Evolutionary conservation across 2,329 filamentous ascomycete genomes (phyloP), one percentile per base, ranked within the genome.

Genomic region (Leptographium procerum): DNA sequence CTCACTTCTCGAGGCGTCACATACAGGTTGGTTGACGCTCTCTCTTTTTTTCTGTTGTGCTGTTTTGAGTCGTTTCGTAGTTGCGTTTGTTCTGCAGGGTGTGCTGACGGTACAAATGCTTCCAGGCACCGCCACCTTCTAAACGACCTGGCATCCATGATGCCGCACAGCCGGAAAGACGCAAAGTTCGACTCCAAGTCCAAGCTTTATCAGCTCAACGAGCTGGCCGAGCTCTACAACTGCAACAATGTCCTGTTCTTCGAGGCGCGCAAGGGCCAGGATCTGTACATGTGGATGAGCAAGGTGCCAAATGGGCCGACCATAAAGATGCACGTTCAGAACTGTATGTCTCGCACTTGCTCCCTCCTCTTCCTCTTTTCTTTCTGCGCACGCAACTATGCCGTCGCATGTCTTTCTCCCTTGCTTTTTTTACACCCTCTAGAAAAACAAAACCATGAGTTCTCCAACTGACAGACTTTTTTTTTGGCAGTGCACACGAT

Each of bases 121-220:
- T 4, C 10, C 66, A 95, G 92, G 72, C 94, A 96, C 72, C 88
- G 94, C 50, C 94, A 99, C 75, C 79, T 99, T 50, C 81, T 99
- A 62, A 89, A 91, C 68, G 94, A 99, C 69, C 79, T 99, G 53
- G 84, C 90, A 59, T 81, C 87, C 33, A 85, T 99, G 72, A 85
- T 99, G 64, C 94, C 94, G 2, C 94, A 99, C 71, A 86, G 86
- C 64, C 85, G 90, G 69, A 96, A 95, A 76, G 94, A 99, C 71
- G 90, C 88, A 66, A 99, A 99, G 74, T 89, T 96, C 64, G 94
- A 99, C 72, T 94, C 90, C 57, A 97, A 97, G 75, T 91, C 89
- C 43, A 91, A 94, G 77, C 80, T 91, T 65, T 81, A 84, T 80
- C 78, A 88, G 69, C 82, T 95, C 56, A 94, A 94, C 74, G 89